phyloP scores from a whole-genome alignment of 2,329 filamentous ascomycete genomes.

The Trichoderma gracile region DNA sequence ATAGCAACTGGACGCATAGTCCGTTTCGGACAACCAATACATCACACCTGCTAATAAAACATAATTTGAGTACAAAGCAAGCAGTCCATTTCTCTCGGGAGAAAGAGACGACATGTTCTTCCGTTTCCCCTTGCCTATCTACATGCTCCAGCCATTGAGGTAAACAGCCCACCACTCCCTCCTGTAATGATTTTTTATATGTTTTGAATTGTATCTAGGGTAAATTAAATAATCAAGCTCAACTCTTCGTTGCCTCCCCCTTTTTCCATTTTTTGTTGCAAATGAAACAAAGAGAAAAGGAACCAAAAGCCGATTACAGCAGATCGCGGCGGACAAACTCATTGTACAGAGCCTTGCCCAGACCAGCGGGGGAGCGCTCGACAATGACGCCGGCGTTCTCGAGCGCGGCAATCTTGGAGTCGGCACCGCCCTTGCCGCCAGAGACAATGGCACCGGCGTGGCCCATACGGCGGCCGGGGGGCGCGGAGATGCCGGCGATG shows the following conservation, averaged over 20 bases:
- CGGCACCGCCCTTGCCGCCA: conserved; percentile 94
- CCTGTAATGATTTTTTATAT: conserved; percentile 17
- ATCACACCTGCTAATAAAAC: conserved; percentile 38
- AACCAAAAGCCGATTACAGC: conserved; percentile 58
- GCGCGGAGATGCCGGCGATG: conserved; percentile 97
- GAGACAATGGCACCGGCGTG: conserved; percentile 98
- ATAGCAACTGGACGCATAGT: neutral
- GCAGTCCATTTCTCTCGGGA: conserved; percentile 29
- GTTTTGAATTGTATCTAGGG: neutral
- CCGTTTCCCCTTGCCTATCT: conserved; percentile 12
- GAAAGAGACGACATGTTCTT: conserved; percentile 7
- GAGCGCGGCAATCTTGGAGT: conserved; percentile 96
- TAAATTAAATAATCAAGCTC: conserved; percentile 3
- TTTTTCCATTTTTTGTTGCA: neutral
- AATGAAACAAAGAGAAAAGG: neutral
- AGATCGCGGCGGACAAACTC: conserved; percentile 97
- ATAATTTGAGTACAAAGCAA: conserved; percentile 30
- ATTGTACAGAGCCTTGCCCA: conserved; percentile 91
- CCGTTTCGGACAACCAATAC: conserved; percentile 31
- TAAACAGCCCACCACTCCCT: conserved; percentile 13
- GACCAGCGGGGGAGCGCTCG: conserved; percentile 85
- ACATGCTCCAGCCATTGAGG: conserved; percentile 19
- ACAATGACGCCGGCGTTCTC: conserved; percentile 93
- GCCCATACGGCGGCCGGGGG: conserved; percentile 94
- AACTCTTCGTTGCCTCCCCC: neutral